A percentile compares a stretch with the other conserved stretches of the same genome.
phyloP scores from a whole-genome alignment of 2,329 filamentous ascomycete genomes.

The Cryphonectria naterciae region DNA sequence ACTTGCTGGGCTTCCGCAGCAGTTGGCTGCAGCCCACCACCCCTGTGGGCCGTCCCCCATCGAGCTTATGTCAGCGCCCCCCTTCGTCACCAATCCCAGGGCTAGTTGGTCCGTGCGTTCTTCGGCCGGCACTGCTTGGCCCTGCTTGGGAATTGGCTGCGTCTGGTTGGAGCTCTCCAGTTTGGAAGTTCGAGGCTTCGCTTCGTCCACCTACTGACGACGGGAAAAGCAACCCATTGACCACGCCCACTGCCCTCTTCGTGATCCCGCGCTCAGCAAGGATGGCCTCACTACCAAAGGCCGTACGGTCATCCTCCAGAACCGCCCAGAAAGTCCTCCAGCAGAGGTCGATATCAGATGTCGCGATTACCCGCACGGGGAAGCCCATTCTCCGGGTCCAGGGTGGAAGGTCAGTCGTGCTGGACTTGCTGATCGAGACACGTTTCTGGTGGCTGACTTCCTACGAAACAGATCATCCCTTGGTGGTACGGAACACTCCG shows the following conservation, averaged over 20 bases:
- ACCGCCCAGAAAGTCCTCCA: conserved; percentile 52
- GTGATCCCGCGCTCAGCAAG: conserved; percentile 42
- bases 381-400: conserved; percentile 89
- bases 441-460: conserved; percentile 10
- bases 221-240: conserved; percentile 36
- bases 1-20: background rate
- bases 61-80: conserved; percentile 25
- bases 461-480: conserved; percentile 70
- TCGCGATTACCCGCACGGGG: conserved; percentile 92
- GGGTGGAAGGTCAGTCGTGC: conserved; percentile 77
- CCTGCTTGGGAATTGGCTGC: conserved; percentile 29
- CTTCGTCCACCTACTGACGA: conserved; percentile 30
- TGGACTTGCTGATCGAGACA: conserved; percentile 35
- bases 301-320: conserved; percentile 57
- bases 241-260: conserved; percentile 37
- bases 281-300: conserved; percentile 62
- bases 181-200: conserved; percentile 33
- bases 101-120: conserved; percentile 23
- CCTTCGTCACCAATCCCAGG: background rate
- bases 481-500: conserved; percentile 66
- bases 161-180: conserved; percentile 26
- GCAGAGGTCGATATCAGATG: conserved; percentile 70
- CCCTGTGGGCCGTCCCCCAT: background rate
- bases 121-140: conserved; percentile 18
- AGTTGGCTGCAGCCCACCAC: background rate